phyloP scores from a whole-genome alignment of 306 rosid genomes.

The Sophora flavescens region DNA sequence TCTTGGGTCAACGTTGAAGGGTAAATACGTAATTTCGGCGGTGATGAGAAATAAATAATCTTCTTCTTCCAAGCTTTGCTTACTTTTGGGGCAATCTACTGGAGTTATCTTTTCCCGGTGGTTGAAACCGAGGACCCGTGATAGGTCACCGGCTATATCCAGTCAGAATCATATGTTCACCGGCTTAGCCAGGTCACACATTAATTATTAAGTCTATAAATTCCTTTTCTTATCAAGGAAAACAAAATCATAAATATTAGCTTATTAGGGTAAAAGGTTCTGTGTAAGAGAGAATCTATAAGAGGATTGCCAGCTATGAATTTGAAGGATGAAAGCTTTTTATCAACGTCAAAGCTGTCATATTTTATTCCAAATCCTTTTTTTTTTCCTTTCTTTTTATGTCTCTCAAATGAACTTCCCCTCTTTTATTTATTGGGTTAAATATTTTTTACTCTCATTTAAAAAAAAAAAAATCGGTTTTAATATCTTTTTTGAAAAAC shows the following conservation, averaged over 20 bases:
- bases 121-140: conserved; percentile 74
- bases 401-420: too few relatives aligned
- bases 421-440: too few relatives aligned
- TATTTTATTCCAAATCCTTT: conserved; percentile 34
- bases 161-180: conserved; percentile 50
- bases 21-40: conserved; percentile 18
- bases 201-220: not conserved
- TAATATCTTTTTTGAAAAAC: too few relatives aligned
- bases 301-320: conserved; percentile 85
- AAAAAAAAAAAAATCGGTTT: too few relatives aligned
- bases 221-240: not conserved
- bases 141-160: conserved; percentile 56
- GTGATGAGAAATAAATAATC: not conserved
- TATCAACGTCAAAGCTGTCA: conserved; percentile 79
- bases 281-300: conserved; percentile 56
- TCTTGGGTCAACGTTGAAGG: conserved; percentile 40
- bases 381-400: not conserved
- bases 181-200: conserved; percentile 46
- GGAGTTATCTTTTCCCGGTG: conserved; percentile 41
- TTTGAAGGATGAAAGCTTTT: conserved; percentile 81
- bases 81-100: conserved; percentile 44
- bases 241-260: too few relatives aligned
- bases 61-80: conserved; percentile 30
- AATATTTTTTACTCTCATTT: too few relatives aligned
- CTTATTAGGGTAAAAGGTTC: conserved; percentile 30